Conservation (phyloP, 106 monocot species). For the Dendrobium nobile region DNA sequence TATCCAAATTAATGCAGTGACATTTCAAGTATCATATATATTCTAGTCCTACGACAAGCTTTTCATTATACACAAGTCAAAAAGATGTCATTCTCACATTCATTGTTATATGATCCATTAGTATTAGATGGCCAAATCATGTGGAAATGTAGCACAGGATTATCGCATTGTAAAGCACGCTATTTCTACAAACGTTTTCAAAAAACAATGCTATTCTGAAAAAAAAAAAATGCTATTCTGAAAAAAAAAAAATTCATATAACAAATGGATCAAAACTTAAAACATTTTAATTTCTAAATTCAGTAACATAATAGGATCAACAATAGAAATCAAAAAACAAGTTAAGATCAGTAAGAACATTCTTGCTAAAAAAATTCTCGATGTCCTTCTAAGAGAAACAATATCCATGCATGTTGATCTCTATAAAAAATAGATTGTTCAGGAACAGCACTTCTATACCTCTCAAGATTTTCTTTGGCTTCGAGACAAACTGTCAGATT, state of each 20-base stretch:
- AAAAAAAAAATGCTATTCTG: background rate
- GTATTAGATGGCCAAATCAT: background rate
- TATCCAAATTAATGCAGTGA: background rate
- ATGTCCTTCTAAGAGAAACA: background rate
- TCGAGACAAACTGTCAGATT: constrained; percentile 67
- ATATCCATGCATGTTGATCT: background rate
- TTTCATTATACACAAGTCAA: background rate
- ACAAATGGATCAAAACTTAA: background rate
- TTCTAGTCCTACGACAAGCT: background rate
- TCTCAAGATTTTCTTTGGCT: constrained; percentile 73
- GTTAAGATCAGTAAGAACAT: background rate
- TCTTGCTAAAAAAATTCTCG: background rate
- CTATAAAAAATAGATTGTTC: background rate
- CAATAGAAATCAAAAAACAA: background rate
- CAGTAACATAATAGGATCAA: background rate
- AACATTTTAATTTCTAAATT: background rate
- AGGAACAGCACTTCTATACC: background rate
- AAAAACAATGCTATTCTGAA: background rate
- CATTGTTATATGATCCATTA: background rate
- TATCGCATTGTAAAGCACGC: background rate
- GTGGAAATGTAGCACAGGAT: background rate
- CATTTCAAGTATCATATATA: background rate
- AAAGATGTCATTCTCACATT: background rate
- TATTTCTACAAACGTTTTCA: background rate
- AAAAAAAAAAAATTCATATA: background rate